A percentile compares a stretch with the other conserved stretches of the same genome.
These are phyloP conservation scores for Onygenales sp. DNA, from an alignment of 2,329 filamentous ascomycete genomes.

Conservation along the genomic window DNA sequence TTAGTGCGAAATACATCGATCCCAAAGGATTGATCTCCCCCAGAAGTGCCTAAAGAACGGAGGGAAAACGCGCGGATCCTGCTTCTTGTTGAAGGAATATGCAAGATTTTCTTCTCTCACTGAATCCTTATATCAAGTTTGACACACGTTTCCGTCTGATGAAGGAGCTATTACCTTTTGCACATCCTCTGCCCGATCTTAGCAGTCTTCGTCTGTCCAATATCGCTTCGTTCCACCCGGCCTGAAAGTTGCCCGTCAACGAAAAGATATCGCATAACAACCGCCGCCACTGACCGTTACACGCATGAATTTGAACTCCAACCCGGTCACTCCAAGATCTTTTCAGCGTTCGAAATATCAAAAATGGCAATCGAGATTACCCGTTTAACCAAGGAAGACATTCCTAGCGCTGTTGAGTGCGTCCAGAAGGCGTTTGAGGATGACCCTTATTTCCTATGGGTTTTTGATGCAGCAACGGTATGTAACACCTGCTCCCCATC, in stretches of 20 bases:
- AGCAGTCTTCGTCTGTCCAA: not conserved
- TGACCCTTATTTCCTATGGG: conserved; percentile 59
- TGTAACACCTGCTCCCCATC: conserved; percentile 11
- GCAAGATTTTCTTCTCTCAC: too few relatives aligned
- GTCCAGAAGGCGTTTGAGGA: conserved; percentile 58
- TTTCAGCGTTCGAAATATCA: not conserved
- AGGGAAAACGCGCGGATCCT: too few relatives aligned
- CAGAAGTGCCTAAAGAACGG: too few relatives aligned
- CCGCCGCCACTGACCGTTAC: too few relatives aligned
- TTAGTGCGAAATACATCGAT: too few relatives aligned
- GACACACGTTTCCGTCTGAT: not conserved
- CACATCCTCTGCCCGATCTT: not conserved
- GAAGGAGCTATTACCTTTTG: not conserved
- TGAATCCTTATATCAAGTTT: not conserved
- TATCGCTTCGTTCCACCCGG: not conserved
- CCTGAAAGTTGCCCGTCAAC: not conserved
- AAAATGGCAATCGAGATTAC: conserved; percentile 46
- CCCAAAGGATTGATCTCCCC: too few relatives aligned
- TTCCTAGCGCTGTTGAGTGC: conserved; percentile 53
- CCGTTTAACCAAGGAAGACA: conserved; percentile 49
- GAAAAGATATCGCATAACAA: not conserved
- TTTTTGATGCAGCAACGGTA: conserved; percentile 51
- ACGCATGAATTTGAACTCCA: too few relatives aligned
- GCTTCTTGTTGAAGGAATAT: too few relatives aligned
- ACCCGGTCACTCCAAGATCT: not conserved